Evolutionary conservation across 2,329 filamentous ascomycete species (phyloP).

Genomic region (Pezicula carpinea): DNA sequence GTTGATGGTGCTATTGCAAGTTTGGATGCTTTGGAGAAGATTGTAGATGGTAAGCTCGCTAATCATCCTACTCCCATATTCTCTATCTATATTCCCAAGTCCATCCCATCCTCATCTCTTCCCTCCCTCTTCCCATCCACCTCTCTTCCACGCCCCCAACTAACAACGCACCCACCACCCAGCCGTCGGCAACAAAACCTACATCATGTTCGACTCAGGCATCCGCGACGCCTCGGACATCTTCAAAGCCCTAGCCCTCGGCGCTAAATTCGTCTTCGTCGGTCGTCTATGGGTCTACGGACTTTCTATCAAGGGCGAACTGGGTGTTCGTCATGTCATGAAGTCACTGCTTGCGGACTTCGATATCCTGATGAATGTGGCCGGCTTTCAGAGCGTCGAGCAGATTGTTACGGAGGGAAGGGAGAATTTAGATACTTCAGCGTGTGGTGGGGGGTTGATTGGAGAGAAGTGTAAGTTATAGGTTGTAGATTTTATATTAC

Average conservation of each 20-base stretch:
- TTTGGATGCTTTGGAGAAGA: conserved; percentile 55
- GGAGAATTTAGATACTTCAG: too few relatives aligned
- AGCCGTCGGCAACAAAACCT: conserved; percentile 16
- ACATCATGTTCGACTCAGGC: conserved; percentile 47
- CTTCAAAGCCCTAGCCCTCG: conserved; percentile 56
- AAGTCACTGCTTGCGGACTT: conserved; percentile 57
- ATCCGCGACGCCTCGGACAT: conserved; percentile 52
- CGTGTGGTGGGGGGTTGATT: too few relatives aligned
- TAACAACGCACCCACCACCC: too few relatives aligned
- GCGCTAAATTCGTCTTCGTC: conserved; percentile 58
- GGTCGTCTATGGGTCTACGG: conserved; percentile 58
- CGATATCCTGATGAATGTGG: conserved; percentile 57
- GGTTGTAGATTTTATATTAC: too few relatives aligned
- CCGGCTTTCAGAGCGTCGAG: conserved; percentile 46
- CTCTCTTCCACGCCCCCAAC: too few relatives aligned
- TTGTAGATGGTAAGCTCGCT: conserved; percentile 39
- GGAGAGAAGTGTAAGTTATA: too few relatives aligned
- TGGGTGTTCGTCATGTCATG: conserved; percentile 57
- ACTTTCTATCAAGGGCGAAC: conserved; percentile 53
- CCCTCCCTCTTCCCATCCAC: too few relatives aligned
- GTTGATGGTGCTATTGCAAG: conserved; percentile 56
- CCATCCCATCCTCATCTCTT: too few relatives aligned
- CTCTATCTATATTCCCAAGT: not conserved
- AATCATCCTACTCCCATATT: too few relatives aligned
- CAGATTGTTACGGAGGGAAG: conserved; percentile 42